Conservation (phyloP, 331 rosid species). For the Quercus lobata region DNA sequence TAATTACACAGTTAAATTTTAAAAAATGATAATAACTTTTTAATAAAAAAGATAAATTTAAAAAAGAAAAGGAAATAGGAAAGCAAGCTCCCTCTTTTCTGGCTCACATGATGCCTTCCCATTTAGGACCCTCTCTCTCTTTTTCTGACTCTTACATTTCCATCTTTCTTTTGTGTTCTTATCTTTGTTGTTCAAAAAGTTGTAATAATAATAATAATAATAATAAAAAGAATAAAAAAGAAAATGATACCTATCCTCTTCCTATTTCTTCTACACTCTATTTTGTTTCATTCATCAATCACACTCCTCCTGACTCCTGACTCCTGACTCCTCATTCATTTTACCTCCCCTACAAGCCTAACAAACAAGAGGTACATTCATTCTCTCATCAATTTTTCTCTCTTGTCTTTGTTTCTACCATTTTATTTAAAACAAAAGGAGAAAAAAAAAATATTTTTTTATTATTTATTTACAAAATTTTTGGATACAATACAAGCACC, state of each 20-base stretch:
- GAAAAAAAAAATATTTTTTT: no score
- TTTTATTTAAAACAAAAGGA: neutral
- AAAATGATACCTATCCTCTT: neutral
- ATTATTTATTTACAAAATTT: neutral
- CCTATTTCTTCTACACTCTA: neutral
- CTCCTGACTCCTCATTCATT: neutral
- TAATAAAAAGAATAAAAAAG: neutral
- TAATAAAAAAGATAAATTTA: no score
- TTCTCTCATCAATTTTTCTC: neutral
- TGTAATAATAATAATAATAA: neutral
- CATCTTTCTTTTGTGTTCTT: conserved; percentile 10
- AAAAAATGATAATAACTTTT: no score
- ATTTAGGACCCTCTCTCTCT: conserved; percentile 22
- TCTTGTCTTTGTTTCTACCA: neutral
- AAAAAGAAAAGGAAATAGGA: conserved; percentile 26
- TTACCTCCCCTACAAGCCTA: neutral
- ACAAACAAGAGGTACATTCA: neutral
- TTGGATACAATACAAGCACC: neutral
- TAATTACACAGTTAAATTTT: neutral
- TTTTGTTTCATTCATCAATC: neutral
- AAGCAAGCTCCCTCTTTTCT: conserved; percentile 38
- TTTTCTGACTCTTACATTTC: conserved; percentile 21
- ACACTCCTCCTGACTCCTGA: neutral
- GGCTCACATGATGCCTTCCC: conserved; percentile 48
- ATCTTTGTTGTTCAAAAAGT: conserved; percentile 15